These are phyloP conservation scores for Amaranthus tricolor DNA, from an alignment of 179 eudicot genomes.

Conservation along the genomic window DNA sequence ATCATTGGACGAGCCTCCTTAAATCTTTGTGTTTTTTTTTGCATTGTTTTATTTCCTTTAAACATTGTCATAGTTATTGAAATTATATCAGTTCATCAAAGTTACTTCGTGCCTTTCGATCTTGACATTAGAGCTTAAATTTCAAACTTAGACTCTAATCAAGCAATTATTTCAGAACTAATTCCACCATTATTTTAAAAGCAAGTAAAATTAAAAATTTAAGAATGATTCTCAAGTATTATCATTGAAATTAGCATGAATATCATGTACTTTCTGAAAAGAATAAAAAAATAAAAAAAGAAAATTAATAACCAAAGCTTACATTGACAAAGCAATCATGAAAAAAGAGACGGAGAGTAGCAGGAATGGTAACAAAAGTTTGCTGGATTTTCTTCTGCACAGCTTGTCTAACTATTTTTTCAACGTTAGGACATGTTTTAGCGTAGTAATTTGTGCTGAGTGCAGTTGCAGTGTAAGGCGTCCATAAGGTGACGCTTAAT, in stretches of 20 bases:
- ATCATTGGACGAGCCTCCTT: no score
- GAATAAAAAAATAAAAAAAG: not conserved
- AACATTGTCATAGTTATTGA: no score
- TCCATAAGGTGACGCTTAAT: conserved; percentile 6
- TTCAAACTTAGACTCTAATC: no score
- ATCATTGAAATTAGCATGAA: not conserved
- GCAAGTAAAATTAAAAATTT: not conserved
- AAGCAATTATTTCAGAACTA: not conserved
- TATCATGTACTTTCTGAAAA: no score
- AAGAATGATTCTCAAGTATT: no score
- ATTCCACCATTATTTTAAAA: not conserved
- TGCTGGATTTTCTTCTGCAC: conserved; percentile 54
- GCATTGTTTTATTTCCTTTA: no score
- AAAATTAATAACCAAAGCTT: not conserved
- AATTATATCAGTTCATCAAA: no score
- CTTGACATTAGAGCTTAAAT: no score
- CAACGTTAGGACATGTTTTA: conserved; percentile 64
- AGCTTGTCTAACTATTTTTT: conserved; percentile 51
- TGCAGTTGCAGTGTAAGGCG: conserved; percentile 14
- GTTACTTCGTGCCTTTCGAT: no score
- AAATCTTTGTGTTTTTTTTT: no score
- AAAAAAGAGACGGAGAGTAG: conserved; percentile 65
- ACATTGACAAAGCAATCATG: conserved; percentile 75
- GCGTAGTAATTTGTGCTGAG: conserved; percentile 55
- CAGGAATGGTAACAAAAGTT: conserved; percentile 71